Evolutionary conservation across 2,329 filamentous ascomycete genomes (phyloP), one percentile per base, ranked within the genome.

Genomic region (Leptodontidium sp.): DNA sequence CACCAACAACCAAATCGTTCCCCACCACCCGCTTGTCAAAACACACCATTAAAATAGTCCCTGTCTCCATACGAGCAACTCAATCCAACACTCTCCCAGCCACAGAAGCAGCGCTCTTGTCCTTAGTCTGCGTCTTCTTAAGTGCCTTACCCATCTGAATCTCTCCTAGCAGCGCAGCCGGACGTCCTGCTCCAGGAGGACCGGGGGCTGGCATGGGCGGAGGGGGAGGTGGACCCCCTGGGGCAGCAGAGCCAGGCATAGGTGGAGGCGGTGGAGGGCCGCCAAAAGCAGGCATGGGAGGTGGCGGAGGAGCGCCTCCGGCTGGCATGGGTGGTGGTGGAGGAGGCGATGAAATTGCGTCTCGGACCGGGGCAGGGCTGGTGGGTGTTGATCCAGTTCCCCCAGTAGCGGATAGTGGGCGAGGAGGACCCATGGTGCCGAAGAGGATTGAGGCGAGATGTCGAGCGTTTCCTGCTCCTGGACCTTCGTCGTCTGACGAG

Each of bases 381-480:
- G 78, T 80, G 61, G 82, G 82, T 24, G 83, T 80, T 6, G 84
- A 82, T 11, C 79, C 76, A 35, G 79, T 78, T 75, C 92, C 92
- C 73, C 92, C 93, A 79, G 93, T 89, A 7, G 93, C 91, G 24
- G 93, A 97, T 55, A 98, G 82, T 38, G 95, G 94, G 63, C 95
- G 90, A 15, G 96, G 95, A 49, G 96, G 95, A 11, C 88, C 95
- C 94, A 99, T 98, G 63, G 94, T 97, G 68, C 96, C 95, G 79
- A 99, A 99, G 24, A 99, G 86, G 70, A 98, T 96, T 7, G 93
- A 97, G 17, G 96, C 96, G 47, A 99, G 88, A 75, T 97, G 93
- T 70, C 97, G 96, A 61, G 96, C 96, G 74, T 89, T 93, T 68
- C 91, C 90, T 65, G 93, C 93, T 62, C 92, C 92, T 21, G 93